phyloP scores from a whole-genome alignment of 331 rosid species.

The Rosa hybrid region DNA sequence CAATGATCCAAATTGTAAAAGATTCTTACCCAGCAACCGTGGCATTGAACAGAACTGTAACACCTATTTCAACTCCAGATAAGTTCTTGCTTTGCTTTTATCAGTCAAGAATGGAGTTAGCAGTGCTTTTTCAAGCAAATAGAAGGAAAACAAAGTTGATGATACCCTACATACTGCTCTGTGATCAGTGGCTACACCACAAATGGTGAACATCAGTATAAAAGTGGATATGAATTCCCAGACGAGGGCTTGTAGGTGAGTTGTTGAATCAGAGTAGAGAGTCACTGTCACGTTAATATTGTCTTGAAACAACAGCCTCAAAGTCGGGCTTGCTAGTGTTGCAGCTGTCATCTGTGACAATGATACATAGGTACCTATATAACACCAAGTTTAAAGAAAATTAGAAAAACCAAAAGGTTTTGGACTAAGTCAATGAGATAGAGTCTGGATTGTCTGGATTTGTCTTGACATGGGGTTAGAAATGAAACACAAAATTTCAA shows the following conservation, averaged over 20 bases:
- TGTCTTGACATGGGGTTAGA: too few species aligned
- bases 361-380: constrained; percentile 45
- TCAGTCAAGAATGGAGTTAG: neutral
- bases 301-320: constrained; percentile 21
- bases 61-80: constrained; percentile 54
- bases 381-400: constrained; percentile 19
- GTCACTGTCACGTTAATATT: constrained; percentile 11
- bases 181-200: constrained; percentile 49
- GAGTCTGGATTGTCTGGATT: neutral
- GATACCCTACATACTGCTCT: constrained; percentile 36
- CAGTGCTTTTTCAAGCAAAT: neutral
- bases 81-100: constrained; percentile 37
- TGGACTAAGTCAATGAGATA: neutral
- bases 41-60: constrained; percentile 40
- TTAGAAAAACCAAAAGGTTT: neutral
- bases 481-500: too few species aligned
- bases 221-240: constrained; percentile 39
- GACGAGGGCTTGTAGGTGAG: constrained; percentile 29
- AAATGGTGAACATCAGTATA: constrained; percentile 45
- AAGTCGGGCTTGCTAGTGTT: constrained; percentile 34
- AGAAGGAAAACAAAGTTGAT: neutral
- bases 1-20: neutral
- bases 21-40: constrained; percentile 42
- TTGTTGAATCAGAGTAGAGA: constrained; percentile 24
- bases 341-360: constrained; percentile 29